phyloP scores from a whole-genome alignment of 495 filamentous ascomycete genomes.

The Podospora comata region DNA sequence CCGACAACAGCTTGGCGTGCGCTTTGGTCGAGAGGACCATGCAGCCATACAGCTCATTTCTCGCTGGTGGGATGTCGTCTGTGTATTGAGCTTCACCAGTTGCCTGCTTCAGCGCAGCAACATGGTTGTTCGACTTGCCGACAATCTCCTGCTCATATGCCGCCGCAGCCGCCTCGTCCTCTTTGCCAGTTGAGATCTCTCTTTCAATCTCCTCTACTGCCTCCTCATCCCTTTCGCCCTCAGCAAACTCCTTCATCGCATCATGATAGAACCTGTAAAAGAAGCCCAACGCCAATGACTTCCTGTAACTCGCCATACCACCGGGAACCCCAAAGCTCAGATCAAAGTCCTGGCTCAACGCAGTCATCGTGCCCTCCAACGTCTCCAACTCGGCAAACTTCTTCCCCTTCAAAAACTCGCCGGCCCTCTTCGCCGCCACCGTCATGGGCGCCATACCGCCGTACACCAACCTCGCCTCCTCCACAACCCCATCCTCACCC shows the following conservation, averaged over 20 bases:
- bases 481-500: constrained; percentile 60
- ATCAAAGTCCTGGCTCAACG: constrained; percentile 82
- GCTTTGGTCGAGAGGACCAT: constrained; percentile 86
- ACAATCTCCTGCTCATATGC: constrained; percentile 73
- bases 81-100: constrained; percentile 96
- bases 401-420: constrained; percentile 68
- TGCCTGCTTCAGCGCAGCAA: constrained; percentile 88
- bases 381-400: constrained; percentile 75
- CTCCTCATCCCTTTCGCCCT: constrained; percentile 53
- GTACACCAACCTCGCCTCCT: constrained; percentile 73
- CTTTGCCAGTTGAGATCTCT: constrained; percentile 59
- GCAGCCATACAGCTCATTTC: constrained; percentile 84
- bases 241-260: constrained; percentile 44
- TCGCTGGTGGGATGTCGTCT: constrained; percentile 84
- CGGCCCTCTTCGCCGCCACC: constrained; percentile 73
- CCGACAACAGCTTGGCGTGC: constrained; percentile 77
- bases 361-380: constrained; percentile 82
- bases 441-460: constrained; percentile 89
- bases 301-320: constrained; percentile 94
- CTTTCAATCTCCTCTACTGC: constrained; percentile 65
- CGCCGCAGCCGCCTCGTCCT: constrained; percentile 55
- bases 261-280: constrained; percentile 88
- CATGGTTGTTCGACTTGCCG: constrained; percentile 77
- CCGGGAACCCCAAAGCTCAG: constrained; percentile 83
- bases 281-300: constrained; percentile 82